These are phyloP conservation scores for Fusarium lyarnte DNA, from an alignment of 2,329 filamentous ascomycete genomes.

Conservation along the genomic window DNA sequence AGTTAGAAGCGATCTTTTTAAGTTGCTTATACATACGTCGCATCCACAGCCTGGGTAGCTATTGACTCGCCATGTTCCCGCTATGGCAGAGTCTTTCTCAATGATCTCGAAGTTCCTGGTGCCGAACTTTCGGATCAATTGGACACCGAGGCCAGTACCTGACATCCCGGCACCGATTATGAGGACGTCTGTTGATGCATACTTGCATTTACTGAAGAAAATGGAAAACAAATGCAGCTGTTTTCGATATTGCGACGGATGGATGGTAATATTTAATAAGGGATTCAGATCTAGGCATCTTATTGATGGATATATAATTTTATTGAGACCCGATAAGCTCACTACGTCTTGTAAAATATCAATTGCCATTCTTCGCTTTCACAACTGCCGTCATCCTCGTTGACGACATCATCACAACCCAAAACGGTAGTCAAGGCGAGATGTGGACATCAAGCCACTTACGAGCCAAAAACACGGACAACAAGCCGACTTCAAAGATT, in stretches of 20 bases:
- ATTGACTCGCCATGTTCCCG: conserved; percentile 42
- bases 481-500: neutral
- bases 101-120: conserved; percentile 39
- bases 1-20: too few relatives aligned
- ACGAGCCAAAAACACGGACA: neutral
- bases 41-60: conserved; percentile 43
- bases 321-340: too few relatives aligned
- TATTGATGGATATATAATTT: neutral
- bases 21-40: conserved; percentile 26
- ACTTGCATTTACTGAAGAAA: rapidly evolving
- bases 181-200: conserved; percentile 33
- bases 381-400: neutral
- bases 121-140: conserved; percentile 29
- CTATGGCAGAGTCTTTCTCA: conserved; percentile 36
- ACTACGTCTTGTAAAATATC: neutral
- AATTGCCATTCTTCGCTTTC: neutral
- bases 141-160: conserved; percentile 39
- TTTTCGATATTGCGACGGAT: neutral
- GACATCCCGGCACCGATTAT: conserved; percentile 45
- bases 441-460: neutral
- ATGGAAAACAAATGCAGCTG: rapidly evolving
- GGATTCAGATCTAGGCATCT: neutral
- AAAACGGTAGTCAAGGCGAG: conserved; percentile 19
- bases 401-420: neutral
- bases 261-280: rapidly evolving